Evolutionary conservation across 306 rosid species (phyloP).

Genomic region (Begonia loranthoides): DNA sequence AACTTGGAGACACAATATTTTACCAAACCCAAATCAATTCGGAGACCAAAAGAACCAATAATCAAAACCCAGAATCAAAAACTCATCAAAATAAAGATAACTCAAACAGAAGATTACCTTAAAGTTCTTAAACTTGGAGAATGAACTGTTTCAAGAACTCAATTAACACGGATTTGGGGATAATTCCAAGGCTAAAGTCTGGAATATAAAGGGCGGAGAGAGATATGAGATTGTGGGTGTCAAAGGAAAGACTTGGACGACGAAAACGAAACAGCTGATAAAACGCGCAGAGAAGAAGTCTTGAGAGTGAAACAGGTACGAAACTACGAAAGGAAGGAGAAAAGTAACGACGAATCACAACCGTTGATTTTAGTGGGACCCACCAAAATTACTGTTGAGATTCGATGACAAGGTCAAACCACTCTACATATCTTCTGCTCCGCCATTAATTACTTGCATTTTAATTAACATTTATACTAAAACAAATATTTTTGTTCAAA

Average conservation of each 20-base stretch:
- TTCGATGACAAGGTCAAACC: too few species aligned
- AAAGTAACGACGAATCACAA: too few species aligned
- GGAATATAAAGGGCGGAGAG: slow-evolving; percentile 9
- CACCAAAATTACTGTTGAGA: too few species aligned
- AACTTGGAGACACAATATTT: neutral
- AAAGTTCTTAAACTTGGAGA: slow-evolving; percentile 5
- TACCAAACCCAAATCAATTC: slow-evolving; percentile 5
- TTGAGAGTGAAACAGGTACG: slow-evolving; percentile 12
- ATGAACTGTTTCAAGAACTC: slow-evolving; percentile 4
- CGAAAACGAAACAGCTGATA: slow-evolving; percentile 1
- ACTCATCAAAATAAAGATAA: slow-evolving; percentile 9
- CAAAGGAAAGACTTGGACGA: slow-evolving; percentile 17
- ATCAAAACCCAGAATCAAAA: slow-evolving; percentile 20
- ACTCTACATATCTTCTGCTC: too few species aligned
- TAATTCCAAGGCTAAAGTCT: neutral
- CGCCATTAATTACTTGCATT: too few species aligned
- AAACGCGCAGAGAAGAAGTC: slow-evolving; percentile 18
- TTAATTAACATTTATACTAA: too few species aligned
- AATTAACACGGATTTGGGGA: neutral
- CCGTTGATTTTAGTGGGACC: too few species aligned
- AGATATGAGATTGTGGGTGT: slow-evolving; percentile 6
- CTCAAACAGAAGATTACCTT: slow-evolving; percentile 25
- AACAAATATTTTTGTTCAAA: too few species aligned
- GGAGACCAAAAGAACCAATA: neutral
- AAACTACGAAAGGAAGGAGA: neutral